Conservation (phyloP, 805 yeast species). For the Pichia scutulata region DNA sequence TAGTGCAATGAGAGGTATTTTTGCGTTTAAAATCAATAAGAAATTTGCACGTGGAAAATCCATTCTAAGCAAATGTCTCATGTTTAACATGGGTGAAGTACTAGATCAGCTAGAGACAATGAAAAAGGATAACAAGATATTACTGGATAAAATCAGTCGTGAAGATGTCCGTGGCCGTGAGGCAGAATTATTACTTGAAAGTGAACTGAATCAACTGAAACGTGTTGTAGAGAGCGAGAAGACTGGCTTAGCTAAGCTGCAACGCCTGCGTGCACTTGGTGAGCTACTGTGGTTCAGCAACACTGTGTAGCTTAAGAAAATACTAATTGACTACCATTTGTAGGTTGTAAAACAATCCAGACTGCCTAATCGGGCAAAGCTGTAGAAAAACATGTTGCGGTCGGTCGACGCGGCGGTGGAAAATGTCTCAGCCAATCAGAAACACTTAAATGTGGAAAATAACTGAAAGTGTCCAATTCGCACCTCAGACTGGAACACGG, state of each 20-base stretch:
- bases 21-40: slow-evolving; percentile 48
- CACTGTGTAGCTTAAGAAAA: slow-evolving; percentile 4
- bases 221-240: slow-evolving; percentile 52
- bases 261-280: slow-evolving; percentile 50
- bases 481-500: not conserved
- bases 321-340: not conserved
- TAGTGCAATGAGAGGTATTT: slow-evolving; percentile 83
- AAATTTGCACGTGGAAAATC: slow-evolving; percentile 26
- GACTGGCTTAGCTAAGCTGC: slow-evolving; percentile 43
- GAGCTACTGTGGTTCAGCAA: slow-evolving; percentile 40
- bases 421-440: not conserved
- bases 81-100: slow-evolving; percentile 46
- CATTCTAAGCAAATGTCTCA: slow-evolving; percentile 34
- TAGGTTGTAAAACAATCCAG: not conserved
- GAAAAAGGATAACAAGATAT: slow-evolving; percentile 53
- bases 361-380: not conserved
- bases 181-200: slow-evolving; percentile 60
- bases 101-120: slow-evolving; percentile 43
- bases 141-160: slow-evolving; percentile 75
- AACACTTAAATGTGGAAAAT: not conserved
- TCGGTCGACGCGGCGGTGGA: not conserved
- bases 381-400: not conserved
- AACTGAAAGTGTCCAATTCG: not conserved
- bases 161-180: slow-evolving; percentile 86
- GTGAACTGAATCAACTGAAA: slow-evolving; percentile 67